phyloP scores from a whole-genome alignment of 2,329 filamentous ascomycete species.

The Rhytidhysteron rufulum region DNA sequence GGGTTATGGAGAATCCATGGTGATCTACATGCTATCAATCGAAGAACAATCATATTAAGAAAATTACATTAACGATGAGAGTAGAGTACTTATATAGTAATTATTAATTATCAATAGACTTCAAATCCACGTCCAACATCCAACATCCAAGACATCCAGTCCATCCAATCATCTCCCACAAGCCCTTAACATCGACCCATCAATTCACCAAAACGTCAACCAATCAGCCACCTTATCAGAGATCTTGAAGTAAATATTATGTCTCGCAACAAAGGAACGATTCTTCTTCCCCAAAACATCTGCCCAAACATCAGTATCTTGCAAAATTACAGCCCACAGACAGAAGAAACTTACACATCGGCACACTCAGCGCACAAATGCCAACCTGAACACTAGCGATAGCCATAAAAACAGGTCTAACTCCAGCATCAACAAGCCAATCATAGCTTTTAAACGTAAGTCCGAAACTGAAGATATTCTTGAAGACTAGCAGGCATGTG shows the following conservation, averaged over 20 bases:
- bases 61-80: too few relatives aligned
- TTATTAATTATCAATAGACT: too few relatives aligned
- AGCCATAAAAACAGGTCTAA: constrained; percentile 65
- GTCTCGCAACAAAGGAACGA: constrained; percentile 27
- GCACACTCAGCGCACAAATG: constrained; percentile 70
- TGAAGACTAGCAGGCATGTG: constrained; percentile 87
- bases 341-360: constrained; percentile 63
- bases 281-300: constrained; percentile 35
- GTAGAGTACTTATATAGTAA: too few relatives aligned
- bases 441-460: constrained; percentile 80
- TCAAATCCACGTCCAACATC: too few relatives aligned
- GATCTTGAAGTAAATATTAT: constrained; percentile 30
- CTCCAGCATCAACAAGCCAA: constrained; percentile 66
- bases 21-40: too few relatives aligned
- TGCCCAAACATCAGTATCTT: constrained; percentile 6
- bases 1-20: too few relatives aligned
- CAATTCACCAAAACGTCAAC: constrained; percentile 6
- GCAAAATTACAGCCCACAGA: neutral
- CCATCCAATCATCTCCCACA: too few relatives aligned
- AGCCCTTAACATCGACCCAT: too few relatives aligned
- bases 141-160: too few relatives aligned
- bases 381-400: constrained; percentile 74
- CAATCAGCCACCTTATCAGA: constrained; percentile 28
- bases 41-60: too few relatives aligned
- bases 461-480: constrained; percentile 87